Evolutionary conservation across 192 early-diverging fungal genomes (phyloP).

Genomic region (Umbelopsis isabellina): DNA sequence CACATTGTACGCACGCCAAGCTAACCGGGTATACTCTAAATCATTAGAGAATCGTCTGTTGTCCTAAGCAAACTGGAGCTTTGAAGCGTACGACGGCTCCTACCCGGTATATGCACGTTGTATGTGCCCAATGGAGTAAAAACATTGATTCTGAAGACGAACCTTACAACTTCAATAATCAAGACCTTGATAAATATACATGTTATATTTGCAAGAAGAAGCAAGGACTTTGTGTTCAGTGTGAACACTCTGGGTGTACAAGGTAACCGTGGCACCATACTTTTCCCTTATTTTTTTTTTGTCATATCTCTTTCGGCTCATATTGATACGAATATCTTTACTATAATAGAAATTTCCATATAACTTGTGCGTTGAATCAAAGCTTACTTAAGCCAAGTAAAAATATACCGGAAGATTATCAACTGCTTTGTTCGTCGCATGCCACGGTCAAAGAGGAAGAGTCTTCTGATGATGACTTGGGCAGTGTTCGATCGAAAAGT

Average conservation of each 20-base stretch:
- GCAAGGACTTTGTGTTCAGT: conserved; percentile 27
- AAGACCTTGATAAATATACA: conserved; percentile 22
- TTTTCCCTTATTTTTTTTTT: background rate
- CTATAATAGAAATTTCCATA: conserved; percentile 31
- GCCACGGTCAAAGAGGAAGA: background rate
- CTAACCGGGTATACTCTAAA: background rate
- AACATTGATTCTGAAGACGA: conserved; percentile 30
- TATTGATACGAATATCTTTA: too few species aligned
- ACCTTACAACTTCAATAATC: conserved; percentile 39
- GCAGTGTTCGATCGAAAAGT: background rate
- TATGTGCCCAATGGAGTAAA: conserved; percentile 50
- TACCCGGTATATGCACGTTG: conserved; percentile 51
- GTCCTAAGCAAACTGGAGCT: conserved; percentile 42
- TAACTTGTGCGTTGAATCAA: conserved; percentile 36
- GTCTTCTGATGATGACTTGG: conserved; percentile 13
- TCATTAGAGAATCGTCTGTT: conserved; percentile 49
- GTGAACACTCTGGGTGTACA: conserved; percentile 20
- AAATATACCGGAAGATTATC: conserved; percentile 18
- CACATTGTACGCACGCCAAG: background rate
- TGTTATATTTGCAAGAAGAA: conserved; percentile 29
- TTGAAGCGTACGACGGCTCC: conserved; percentile 46
- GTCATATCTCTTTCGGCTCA: background rate
- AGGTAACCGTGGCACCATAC: background rate
- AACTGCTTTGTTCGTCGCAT: conserved; percentile 24
- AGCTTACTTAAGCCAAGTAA: conserved; percentile 22